A percentile compares a stretch with the other conserved stretches of the same genome.
These are phyloP conservation scores for Babesia microti DNA, from an alignment of 169 alveolate species.

Conservation along the genomic window DNA sequence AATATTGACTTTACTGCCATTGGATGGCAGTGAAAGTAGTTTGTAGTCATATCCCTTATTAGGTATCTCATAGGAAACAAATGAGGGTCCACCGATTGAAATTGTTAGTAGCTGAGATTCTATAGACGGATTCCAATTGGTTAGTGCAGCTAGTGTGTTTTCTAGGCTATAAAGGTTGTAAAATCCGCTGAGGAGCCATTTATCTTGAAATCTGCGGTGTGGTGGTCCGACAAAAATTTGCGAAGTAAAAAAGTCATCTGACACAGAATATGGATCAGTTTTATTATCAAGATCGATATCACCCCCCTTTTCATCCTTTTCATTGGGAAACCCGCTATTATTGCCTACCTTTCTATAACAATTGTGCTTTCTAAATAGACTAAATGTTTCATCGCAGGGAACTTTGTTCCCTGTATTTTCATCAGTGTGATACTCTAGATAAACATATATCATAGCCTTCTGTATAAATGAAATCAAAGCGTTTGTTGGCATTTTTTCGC, in stretches of 20 bases:
- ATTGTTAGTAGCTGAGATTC: too few relatives aligned
- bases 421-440: constrained; percentile 75
- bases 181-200: constrained; percentile 34
- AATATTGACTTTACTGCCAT: too few relatives aligned
- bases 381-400: constrained; percentile 69
- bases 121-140: too few relatives aligned
- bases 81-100: too few relatives aligned
- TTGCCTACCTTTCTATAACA: constrained; percentile 54
- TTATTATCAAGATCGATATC: background rate
- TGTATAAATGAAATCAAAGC: constrained; percentile 75
- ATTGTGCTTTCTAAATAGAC: constrained; percentile 69
- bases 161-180: too few relatives aligned
- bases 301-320: constrained; percentile 1
- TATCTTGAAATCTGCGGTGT: constrained; percentile 34
- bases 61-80: too few relatives aligned
- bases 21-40: too few relatives aligned
- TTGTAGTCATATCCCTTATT: too few relatives aligned
- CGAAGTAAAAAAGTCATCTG: background rate
- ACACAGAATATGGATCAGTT: background rate
- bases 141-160: too few relatives aligned
- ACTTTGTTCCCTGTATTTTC: constrained; percentile 58
- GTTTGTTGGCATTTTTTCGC: constrained; percentile 71
- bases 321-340: constrained; percentile 17
- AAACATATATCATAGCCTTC: constrained; percentile 73
- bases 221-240: constrained; percentile 37